Base-by-base conservation (phyloP, 305 asterid genomes). In the Plantago lanceolata region DNA sequence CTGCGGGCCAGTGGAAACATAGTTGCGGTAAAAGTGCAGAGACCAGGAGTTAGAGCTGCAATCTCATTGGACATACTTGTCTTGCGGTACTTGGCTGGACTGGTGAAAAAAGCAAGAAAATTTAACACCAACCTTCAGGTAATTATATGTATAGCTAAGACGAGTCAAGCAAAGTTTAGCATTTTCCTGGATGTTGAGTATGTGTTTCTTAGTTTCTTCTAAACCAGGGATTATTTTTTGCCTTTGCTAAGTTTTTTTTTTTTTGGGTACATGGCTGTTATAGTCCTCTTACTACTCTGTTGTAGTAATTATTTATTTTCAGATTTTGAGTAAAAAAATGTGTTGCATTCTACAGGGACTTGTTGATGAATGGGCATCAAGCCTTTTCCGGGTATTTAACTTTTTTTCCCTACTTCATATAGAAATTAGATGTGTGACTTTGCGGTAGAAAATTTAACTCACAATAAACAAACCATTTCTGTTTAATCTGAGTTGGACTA, bases 21-120 rank as follows among this genome's bases (percentile, higher is more conserved):
- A 73, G 98, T 92, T 73, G 98, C 98, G 58, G 76, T 92, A 65
- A 92, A 92, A 75, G 98, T 92, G 79, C 98, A 92, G 80, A 84
- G 98, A 71, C 98, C 98, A 43, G 98, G 98, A 57, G 98, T 92
- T 76, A 85, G 82, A 82, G 94, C 97, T 77, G 96, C 98, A 71
- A 92, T 92, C 62, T 82, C 98, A 57, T 70, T 89, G 85, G 98
- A 92, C 80, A 81, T 89, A 68, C 76, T 89, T 71, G 84, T 92
- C 79, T 85, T 92, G 72, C 96, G 90, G 44, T 85, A 79, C 75
- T 76, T 92, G 64, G 89, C 96, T 60, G 96, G 90, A 76, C 14
- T 87, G 70, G 52, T 89, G 57, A 87, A 79, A 83, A 85, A 61
- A 73, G 94, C 85, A 60, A 92, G 96, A 51, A 89, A 81, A 54